Percentiles rank a stretch among this genome's conserved stretches.
Conservation (phyloP, 1,139 yeast genomes). For the Spathaspora jeffriesii region DNA sequence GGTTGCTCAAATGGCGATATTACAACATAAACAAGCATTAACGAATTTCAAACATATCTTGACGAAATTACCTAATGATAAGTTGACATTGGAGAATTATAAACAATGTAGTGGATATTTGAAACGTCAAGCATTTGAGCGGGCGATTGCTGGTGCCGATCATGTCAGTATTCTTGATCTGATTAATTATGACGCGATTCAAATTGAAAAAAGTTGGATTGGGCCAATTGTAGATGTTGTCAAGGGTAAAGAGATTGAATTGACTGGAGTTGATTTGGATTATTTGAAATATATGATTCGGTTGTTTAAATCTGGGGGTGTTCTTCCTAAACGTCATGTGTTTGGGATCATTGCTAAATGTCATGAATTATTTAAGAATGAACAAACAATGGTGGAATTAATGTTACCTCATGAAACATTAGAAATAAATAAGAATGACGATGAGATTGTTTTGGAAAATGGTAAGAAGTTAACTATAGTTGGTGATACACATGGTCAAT, state of each 20-base stretch:
- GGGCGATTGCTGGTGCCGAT: slow-evolving; percentile 78
- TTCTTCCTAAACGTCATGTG: slow-evolving; percentile 77
- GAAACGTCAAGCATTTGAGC: slow-evolving; percentile 78
- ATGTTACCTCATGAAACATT: slow-evolving; percentile 38
- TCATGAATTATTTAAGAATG: slow-evolving; percentile 61
- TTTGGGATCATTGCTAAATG: slow-evolving; percentile 82
- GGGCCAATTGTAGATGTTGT: slow-evolving; percentile 61
- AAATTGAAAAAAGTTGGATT: slow-evolving; percentile 58
- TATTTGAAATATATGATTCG: slow-evolving; percentile 70
- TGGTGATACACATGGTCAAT: slow-evolving; percentile 99
- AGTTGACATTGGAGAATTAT: slow-evolving; percentile 62
- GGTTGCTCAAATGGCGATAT: slow-evolving; percentile 73
- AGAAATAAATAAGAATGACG: slow-evolving; percentile 11
- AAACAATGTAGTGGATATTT: slow-evolving; percentile 68
- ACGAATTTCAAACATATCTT: slow-evolving; percentile 68
- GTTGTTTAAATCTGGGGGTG: slow-evolving; percentile 70
- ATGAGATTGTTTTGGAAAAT: slow-evolving; percentile 21
- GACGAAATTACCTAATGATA: slow-evolving; percentile 66
- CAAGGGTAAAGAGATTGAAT: slow-evolving; percentile 23
- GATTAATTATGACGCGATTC: slow-evolving; percentile 51
- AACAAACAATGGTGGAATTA: slow-evolving; percentile 78
- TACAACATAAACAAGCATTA: slow-evolving; percentile 75
- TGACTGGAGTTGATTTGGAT: slow-evolving; percentile 37
- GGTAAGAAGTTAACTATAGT: slow-evolving; percentile 71
- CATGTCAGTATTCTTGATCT: slow-evolving; percentile 35